Evolutionary conservation across 441 rosid species (phyloP).

Genomic region (Croton laevigatus): DNA sequence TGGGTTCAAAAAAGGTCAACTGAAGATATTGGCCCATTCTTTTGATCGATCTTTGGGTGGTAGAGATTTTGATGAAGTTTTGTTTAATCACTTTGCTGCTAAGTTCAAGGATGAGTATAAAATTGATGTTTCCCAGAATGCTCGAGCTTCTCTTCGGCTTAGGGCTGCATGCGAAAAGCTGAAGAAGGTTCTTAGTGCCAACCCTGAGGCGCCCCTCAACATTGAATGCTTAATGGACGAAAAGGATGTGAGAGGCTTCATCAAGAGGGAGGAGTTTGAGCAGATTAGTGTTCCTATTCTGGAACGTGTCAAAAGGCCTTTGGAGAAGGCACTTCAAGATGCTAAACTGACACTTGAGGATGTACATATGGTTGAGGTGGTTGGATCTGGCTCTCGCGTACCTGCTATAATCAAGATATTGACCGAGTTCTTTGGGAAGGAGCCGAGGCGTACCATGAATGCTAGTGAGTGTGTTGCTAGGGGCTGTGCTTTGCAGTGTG

Average conservation of each 20-base stretch:
- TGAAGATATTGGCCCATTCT: constrained; percentile 70
- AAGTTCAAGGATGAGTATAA: constrained; percentile 86
- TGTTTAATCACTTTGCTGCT: constrained; percentile 73
- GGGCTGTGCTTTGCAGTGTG: constrained; percentile 94
- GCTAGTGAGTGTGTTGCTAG: constrained; percentile 97
- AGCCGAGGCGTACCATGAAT: constrained; percentile 95
- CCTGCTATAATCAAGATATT: constrained; percentile 79
- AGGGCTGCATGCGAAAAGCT: constrained; percentile 85
- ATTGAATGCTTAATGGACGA: constrained; percentile 98
- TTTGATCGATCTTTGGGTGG: constrained; percentile 87
- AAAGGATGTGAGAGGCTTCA: constrained; percentile 83
- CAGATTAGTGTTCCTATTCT: constrained; percentile 74
- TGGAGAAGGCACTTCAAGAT: constrained; percentile 87
- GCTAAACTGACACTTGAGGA: constrained; percentile 71
- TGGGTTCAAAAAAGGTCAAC: constrained; percentile 83
- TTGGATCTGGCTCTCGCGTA: constrained; percentile 86
- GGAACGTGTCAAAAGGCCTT: constrained; percentile 87
- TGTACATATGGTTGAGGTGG: constrained; percentile 88
- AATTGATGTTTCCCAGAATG: constrained; percentile 85
- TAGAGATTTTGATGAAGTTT: constrained; percentile 89
- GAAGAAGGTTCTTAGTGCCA: constrained; percentile 94
- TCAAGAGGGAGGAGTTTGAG: constrained; percentile 94
- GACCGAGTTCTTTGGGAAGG: constrained; percentile 91
- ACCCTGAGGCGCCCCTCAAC: constrained; percentile 83
- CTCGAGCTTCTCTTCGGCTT: constrained; percentile 82